These are phyloP conservation scores for Erysiphe neolycopersici DNA, from an alignment of 2,329 filamentous ascomycete species.

Conservation along the genomic window DNA sequence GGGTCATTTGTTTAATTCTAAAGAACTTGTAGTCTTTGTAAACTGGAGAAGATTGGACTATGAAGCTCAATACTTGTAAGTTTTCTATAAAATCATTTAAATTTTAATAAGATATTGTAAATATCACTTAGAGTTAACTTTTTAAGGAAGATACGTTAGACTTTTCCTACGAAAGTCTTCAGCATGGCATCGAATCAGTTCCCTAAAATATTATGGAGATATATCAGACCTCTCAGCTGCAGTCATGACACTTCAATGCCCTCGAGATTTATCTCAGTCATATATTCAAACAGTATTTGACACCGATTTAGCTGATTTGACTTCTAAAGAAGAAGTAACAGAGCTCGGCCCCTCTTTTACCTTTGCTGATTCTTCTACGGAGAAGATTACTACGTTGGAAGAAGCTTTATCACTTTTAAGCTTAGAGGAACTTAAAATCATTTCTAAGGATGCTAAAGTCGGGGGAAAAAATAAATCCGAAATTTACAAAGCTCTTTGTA, in stretches of 20 bases:
- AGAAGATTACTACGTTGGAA: slow-evolving; percentile 48
- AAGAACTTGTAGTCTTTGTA: slow-evolving; percentile 50
- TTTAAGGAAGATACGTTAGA: slow-evolving; percentile 47
- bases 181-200: slow-evolving; percentile 63
- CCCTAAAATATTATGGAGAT: slow-evolving; percentile 57
- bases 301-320: slow-evolving; percentile 17
- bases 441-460: slow-evolving; percentile 70
- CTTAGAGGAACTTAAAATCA: slow-evolving; percentile 62
- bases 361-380: slow-evolving; percentile 57
- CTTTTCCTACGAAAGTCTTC: slow-evolving; percentile 80
- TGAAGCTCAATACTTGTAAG: slow-evolving; percentile 73
- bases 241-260: slow-evolving; percentile 33
- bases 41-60: slow-evolving; percentile 52
- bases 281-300: background rate
- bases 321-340: slow-evolving; percentile 14
- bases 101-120: background rate
- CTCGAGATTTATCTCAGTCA: slow-evolving; percentile 24
- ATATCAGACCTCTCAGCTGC: slow-evolving; percentile 47
- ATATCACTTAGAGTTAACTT: background rate
- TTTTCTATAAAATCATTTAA: background rate
- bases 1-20: slow-evolving; percentile 57
- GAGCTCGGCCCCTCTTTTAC: slow-evolving; percentile 31
- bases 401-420: slow-evolving; percentile 59
- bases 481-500: slow-evolving; percentile 45
- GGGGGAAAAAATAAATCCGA: slow-evolving; percentile 74